Evolutionary conservation across 1,284 basidiomycete species (phyloP).

Genomic region (Marasmius sp.): DNA sequence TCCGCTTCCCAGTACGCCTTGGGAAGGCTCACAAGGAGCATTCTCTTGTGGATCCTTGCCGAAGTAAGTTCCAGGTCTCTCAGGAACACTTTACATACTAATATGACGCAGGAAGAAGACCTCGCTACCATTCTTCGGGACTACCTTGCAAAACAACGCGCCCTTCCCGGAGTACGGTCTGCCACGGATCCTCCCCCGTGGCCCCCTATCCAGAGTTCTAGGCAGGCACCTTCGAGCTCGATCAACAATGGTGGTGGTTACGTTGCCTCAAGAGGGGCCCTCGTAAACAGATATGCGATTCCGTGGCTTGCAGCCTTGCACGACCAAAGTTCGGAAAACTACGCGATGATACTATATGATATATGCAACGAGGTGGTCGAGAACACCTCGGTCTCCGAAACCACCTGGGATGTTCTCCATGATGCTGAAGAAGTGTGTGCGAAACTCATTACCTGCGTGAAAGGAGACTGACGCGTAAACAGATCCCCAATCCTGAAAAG

Average conservation of each 20-base stretch:
- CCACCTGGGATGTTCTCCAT: constrained; percentile 4
- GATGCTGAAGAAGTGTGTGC: background rate
- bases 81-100: background rate
- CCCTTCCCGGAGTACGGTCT: constrained; percentile 64
- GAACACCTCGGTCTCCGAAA: constrained; percentile 3
- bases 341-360: constrained; percentile 49
- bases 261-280: constrained; percentile 49
- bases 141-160: constrained; percentile 51
- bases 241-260: constrained; percentile 67
- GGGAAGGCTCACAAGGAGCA: constrained; percentile 48
- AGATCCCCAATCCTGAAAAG: constrained; percentile 19
- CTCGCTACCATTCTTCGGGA: constrained; percentile 63
- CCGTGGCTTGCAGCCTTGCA: constrained; percentile 69
- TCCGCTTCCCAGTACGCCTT: constrained; percentile 69
- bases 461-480: background rate
- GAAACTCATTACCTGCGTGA: background rate
- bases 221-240: constrained; percentile 39
- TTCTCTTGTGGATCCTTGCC: constrained; percentile 61
- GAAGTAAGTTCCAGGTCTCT: constrained; percentile 46
- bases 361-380: constrained; percentile 46
- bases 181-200: constrained; percentile 43
- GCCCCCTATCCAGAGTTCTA: constrained; percentile 42
- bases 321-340: constrained; percentile 51
- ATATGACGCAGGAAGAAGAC: constrained; percentile 50
- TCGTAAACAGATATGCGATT: constrained; percentile 52